Evolutionary conservation across 257 asterid species (phyloP), one percentile per base, ranked within the genome.

Genomic region (Eucommia ulmoides): DNA sequence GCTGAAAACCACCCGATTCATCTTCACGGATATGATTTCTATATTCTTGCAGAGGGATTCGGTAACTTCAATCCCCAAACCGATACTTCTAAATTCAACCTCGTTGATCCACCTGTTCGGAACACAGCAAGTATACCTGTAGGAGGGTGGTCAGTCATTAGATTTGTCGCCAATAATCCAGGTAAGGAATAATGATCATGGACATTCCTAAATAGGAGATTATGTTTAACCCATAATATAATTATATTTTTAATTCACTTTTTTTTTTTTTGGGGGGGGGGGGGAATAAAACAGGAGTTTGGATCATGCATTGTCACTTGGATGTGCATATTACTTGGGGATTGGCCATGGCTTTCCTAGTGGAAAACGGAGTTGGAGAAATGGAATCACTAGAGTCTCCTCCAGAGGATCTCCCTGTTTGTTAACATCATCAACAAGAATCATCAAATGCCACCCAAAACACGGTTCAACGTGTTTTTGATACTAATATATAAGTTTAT

Each of bases 291-390:
- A 58, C 57, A 59, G 64, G 64, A 20, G 56, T 59, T 10, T 58
- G 64, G 64, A 19, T 58, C 3, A 58, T 58, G 64, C 64, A 58
- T 22, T 58, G 64, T 58, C 64, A 59, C 52, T 59, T 59, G 45
- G 64, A 59, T 50, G 64, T 50, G 19, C 64, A 59, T 20, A 59
- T 59, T 7, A 45, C 42, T 2, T 59, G 58, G 64, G 64, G 64
- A 23, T 59, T 59, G 52, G 64, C 57, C 2, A 59, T 50, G 56
- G 64, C 51, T 16, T 59, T 59, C 24, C 57, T 59, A 5, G 64
- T 59, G 7, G 64, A 59, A 41, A 24, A 59, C n/a, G 64, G 64
- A 18, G 44, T 59, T n/a, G 49, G 47, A 10, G 52, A 59, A 41
- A 33, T 59, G 20, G 38, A 59, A 23, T 2, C 56, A 8, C 22